Evolutionary conservation across 345 rosid genomes (phyloP).

Genomic region (Linum trigynum): DNA sequence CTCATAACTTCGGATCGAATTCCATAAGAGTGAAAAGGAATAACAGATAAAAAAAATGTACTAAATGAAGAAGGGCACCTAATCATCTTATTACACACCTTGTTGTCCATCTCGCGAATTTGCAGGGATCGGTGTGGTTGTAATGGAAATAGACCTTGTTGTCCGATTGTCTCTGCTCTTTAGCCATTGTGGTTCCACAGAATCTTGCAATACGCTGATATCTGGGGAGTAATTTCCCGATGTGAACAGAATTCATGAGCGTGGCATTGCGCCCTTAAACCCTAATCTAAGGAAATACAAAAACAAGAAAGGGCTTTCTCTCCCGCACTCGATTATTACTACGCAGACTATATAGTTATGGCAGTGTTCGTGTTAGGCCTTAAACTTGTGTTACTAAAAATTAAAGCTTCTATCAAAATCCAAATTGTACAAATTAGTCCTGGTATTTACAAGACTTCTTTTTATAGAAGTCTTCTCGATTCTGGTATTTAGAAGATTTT

Average conservation of each 20-base stretch:
- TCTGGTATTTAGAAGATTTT: no score
- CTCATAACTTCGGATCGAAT: not conserved
- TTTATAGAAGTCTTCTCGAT: no score
- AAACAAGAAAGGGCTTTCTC: no score
- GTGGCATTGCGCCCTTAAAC: not conserved
- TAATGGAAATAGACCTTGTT: constrained; percentile 45
- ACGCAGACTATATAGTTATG: no score
- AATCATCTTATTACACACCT: constrained; percentile 26
- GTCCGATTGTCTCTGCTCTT: not conserved
- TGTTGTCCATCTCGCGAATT: constrained; percentile 62
- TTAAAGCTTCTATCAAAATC: no score
- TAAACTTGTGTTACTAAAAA: no score
- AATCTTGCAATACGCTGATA: not conserved
- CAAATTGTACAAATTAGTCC: no score
- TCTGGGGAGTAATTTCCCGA: not conserved
- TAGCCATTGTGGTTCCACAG: not conserved
- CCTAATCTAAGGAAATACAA: not conserved
- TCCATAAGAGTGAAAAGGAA: not conserved
- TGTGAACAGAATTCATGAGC: not conserved
- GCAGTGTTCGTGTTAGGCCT: no score
- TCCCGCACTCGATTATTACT: no score
- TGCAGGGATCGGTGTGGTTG: constrained; percentile 69
- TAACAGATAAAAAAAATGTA: not conserved
- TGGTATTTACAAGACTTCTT: no score
- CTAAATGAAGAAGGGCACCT: not conserved